Evolutionary conservation across 164 flowering plant species (phyloP).

Genomic region (Pachysandra terminalis): DNA sequence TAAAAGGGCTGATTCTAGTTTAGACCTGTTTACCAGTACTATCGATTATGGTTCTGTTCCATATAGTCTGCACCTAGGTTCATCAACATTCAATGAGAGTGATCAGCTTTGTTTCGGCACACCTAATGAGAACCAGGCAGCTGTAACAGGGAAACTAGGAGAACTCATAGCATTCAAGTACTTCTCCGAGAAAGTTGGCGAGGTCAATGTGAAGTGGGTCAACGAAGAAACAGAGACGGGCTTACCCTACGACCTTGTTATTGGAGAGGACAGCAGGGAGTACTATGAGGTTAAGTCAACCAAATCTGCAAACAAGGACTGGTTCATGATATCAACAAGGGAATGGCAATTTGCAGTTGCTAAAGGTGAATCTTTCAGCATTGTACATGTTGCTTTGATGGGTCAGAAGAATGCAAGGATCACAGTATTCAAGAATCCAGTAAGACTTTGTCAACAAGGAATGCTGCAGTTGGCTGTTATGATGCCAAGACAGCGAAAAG

Average conservation of each 20-base stretch:
- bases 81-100: conserved; percentile 24
- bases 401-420: conserved; percentile 43
- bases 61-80: conserved; percentile 3
- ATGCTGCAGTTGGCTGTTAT: conserved; percentile 54
- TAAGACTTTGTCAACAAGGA: conserved; percentile 49
- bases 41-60: conserved; percentile 19
- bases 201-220: conserved; percentile 60
- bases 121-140: conserved; percentile 40
- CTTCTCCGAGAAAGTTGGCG: conserved; percentile 36
- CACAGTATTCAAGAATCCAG: conserved; percentile 61
- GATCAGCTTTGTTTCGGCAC: conserved; percentile 42
- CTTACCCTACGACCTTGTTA: conserved; percentile 70
- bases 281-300: conserved; percentile 93
- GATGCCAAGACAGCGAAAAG: conserved; percentile 39
- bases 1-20: conserved; percentile 6
- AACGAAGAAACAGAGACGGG: conserved; percentile 73
- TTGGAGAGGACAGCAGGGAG: conserved; percentile 38
- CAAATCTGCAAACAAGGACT: conserved; percentile 61
- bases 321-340: conserved; percentile 65
- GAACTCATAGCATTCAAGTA: conserved; percentile 72
- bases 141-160: conserved; percentile 62
- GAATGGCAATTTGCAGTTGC: conserved; percentile 89
- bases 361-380: conserved; percentile 71
- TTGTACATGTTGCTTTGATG: conserved; percentile 57
- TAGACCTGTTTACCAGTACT: conserved; percentile 17